Evolutionary conservation across 306 rosid genomes (phyloP).

Genomic region (Pyrus communis): DNA sequence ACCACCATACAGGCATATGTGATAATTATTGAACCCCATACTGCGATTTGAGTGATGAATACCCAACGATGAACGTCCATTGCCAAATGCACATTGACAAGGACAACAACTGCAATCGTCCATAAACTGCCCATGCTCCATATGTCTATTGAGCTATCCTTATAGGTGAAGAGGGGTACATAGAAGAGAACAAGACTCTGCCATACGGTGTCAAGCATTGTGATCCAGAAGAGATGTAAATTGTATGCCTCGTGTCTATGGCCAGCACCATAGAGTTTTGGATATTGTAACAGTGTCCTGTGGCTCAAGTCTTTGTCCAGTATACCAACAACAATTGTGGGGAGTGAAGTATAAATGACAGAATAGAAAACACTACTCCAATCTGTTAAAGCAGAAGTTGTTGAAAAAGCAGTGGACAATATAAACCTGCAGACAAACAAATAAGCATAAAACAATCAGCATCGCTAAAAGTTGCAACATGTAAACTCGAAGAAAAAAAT

Average conservation of each 20-base stretch:
- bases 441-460: conserved; percentile 12
- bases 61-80: conserved; percentile 90
- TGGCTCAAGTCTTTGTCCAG: conserved; percentile 86
- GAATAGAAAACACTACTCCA: conserved; percentile 99
- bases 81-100: conserved; percentile 87
- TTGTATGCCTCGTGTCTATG: conserved; percentile 88
- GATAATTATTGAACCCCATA: conserved; percentile 89
- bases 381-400: conserved; percentile 94
- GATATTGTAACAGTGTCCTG: conserved; percentile 62
- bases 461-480: background rate
- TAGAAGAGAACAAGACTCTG: conserved; percentile 94
- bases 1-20: conserved; percentile 83
- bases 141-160: conserved; percentile 77
- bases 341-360: conserved; percentile 83
- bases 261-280: conserved; percentile 81
- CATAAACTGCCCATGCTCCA: conserved; percentile 98
- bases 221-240: conserved; percentile 77
- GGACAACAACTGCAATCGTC: conserved; percentile 92
- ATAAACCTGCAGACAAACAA: conserved; percentile 57
- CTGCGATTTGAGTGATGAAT: conserved; percentile 64
- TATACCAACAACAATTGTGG: conserved; percentile 89
- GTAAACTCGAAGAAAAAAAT: background rate
- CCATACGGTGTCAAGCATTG: conserved; percentile 94
- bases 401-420: conserved; percentile 75
- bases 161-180: conserved; percentile 64